A percentile compares a stretch with the other conserved stretches of the same genome.
phyloP scores from a whole-genome alignment of 2,329 filamentous ascomycete genomes.

The Trichophyton equinum region DNA sequence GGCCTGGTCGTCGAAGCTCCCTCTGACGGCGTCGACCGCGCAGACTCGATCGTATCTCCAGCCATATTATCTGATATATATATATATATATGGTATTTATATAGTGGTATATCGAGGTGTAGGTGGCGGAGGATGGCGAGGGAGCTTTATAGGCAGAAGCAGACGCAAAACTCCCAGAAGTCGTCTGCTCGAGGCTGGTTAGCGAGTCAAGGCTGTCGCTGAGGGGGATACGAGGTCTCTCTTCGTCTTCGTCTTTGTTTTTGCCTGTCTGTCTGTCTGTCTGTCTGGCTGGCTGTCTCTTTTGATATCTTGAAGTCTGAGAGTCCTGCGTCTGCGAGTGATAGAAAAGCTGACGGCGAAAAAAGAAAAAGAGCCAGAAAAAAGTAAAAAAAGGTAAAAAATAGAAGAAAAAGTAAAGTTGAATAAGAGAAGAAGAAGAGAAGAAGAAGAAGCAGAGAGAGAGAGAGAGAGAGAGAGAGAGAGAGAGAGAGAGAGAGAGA shows the following conservation, averaged over 20 bases:
- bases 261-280: too few species aligned
- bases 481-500: not conserved
- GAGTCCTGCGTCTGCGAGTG: not conserved
- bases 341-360: slow-evolving; percentile 4
- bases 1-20: not conserved
- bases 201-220: slow-evolving; percentile 1
- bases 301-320: too few species aligned
- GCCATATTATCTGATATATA: too few species aligned
- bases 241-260: too few species aligned
- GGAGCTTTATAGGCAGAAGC: slow-evolving; percentile 38
- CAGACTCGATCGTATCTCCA: not conserved
- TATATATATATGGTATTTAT: not conserved
- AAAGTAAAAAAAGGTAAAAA: not conserved
- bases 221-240: not conserved
- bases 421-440: not conserved
- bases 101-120: not conserved
- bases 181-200: slow-evolving; percentile 29
- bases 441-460: not conserved
- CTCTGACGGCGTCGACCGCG: not conserved
- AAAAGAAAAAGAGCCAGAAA: slow-evolving; percentile 1
- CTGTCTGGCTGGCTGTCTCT: too few species aligned
- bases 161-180: slow-evolving; percentile 48
- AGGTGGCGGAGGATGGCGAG: not conserved
- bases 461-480: not conserved
- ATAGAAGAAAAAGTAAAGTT: not conserved